phyloP scores from a whole-genome alignment of 1,284 basidiomycete genomes.

The Rhodotorula sp. region DNA sequence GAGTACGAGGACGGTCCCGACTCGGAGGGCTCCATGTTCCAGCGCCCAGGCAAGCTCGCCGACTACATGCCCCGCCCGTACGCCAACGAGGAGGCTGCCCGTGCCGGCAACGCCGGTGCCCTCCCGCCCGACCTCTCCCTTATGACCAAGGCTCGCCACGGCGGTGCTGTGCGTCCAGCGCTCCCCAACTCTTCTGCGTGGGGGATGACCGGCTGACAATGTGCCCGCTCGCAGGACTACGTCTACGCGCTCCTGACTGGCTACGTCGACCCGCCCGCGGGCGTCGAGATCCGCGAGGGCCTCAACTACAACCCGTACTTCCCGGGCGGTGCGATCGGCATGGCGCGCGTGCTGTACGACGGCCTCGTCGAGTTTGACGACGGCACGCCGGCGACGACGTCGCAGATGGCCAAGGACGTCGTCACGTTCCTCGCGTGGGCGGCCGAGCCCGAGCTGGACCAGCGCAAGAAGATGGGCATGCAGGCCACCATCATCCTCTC shows the following conservation, averaged over 20 bases:
- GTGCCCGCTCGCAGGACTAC: slow-evolving; percentile 71
- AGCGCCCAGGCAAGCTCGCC: slow-evolving; percentile 92
- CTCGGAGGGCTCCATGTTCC: slow-evolving; percentile 96
- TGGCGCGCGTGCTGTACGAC: slow-evolving; percentile 89
- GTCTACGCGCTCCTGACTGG: slow-evolving; percentile 96
- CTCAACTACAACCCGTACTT: slow-evolving; percentile 93
- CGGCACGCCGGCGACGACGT: slow-evolving; percentile 92
- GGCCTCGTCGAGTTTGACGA: slow-evolving; percentile 91
- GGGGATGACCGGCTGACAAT: background rate
- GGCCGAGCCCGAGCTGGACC: slow-evolving; percentile 94
- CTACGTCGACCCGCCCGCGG: slow-evolving; percentile 94
- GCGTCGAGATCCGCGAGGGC: slow-evolving; percentile 92
- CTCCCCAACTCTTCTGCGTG: too few relatives aligned
- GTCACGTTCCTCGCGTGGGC: slow-evolving; percentile 76
- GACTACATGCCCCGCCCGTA: slow-evolving; percentile 97
- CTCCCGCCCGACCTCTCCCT: slow-evolving; percentile 95
- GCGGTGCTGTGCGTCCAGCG: slow-evolving; percentile 68
- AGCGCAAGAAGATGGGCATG: slow-evolving; percentile 75
- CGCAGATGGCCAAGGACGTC: slow-evolving; percentile 99
- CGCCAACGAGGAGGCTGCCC: slow-evolving; percentile 96
- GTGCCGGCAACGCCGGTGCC: slow-evolving; percentile 91
- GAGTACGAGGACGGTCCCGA: slow-evolving; percentile 98
- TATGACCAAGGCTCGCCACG: slow-evolving; percentile 98
- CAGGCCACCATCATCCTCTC: slow-evolving; percentile 91
- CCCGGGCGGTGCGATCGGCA: slow-evolving; percentile 96